These are phyloP conservation scores for Talaromyces borbonicus DNA, from an alignment of 495 filamentous ascomycete species.

Conservation along the genomic window DNA sequence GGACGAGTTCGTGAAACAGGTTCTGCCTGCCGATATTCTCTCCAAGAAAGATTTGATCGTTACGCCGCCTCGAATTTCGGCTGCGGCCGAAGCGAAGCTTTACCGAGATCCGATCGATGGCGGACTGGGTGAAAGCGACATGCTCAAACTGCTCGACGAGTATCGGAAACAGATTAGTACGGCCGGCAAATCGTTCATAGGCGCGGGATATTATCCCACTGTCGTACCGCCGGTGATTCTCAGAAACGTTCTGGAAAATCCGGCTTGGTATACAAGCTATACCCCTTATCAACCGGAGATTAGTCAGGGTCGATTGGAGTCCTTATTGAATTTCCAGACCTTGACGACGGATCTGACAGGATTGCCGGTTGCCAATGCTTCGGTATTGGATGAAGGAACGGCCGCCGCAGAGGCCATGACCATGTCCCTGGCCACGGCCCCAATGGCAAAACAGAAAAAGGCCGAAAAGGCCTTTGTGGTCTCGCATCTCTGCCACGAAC, in stretches of 20 bases:
- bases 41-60: conserved; percentile 48
- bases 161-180: conserved; percentile 58
- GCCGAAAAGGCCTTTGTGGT: conserved; percentile 74
- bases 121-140: conserved; percentile 56
- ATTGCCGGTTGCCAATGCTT: conserved; percentile 87
- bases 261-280: conserved; percentile 98
- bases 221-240: conserved; percentile 86
- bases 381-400: conserved; percentile 85
- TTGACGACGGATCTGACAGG: conserved; percentile 84
- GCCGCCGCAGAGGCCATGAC: conserved; percentile 98
- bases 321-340: conserved; percentile 94
- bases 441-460: conserved; percentile 61
- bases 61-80: conserved; percentile 21
- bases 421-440: conserved; percentile 71
- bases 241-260: conserved; percentile 86
- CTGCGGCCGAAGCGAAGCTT: conserved; percentile 24
- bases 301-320: conserved; percentile 89
- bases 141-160: conserved; percentile 50
- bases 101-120: conserved; percentile 39
- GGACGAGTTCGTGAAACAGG: conserved; percentile 83
- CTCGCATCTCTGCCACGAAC: conserved; percentile 73
- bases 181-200: conserved; percentile 57
- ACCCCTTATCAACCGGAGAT: conserved; percentile 98
- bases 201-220: conserved; percentile 81
- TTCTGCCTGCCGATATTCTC: conserved; percentile 77